Percentiles rank a stretch among this genome's conserved stretches.
Conservation (phyloP, 1,139 yeast genomes). For the Hemisphaericaspora xylanilytica region DNA sequence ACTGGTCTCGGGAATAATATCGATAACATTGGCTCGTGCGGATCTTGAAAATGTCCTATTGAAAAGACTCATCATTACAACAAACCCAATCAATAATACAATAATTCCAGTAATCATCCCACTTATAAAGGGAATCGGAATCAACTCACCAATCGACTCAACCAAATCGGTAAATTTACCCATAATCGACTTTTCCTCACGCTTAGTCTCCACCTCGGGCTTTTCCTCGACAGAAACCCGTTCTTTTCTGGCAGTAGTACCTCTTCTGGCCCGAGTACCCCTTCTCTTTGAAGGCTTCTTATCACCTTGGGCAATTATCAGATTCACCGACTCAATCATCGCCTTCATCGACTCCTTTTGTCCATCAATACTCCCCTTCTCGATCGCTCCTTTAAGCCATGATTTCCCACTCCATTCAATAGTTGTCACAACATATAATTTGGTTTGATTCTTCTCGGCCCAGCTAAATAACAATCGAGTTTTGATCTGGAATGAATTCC, state of each 20-base stretch:
- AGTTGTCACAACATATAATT: conserved; percentile 57
- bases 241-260: conserved; percentile 16
- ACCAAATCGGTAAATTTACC: conserved; percentile 26
- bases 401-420: conserved; percentile 93
- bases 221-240: conserved; percentile 12
- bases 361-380: conserved; percentile 89
- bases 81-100: conserved; percentile 16
- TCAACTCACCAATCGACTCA: conserved; percentile 27
- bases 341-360: conserved; percentile 70
- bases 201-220: conserved; percentile 12
- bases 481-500: conserved; percentile 72
- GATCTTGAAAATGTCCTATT: conserved; percentile 5
- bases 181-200: conserved; percentile 13
- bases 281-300: conserved; percentile 24
- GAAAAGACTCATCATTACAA: conserved; percentile 11
- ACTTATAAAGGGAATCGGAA: conserved; percentile 31
- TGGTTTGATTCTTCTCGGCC: conserved; percentile 71
- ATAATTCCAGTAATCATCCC: conserved; percentile 26
- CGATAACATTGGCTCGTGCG: conserved; percentile 3
- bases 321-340: conserved; percentile 57
- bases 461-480: conserved; percentile 71
- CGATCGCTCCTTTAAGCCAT: conserved; percentile 89
- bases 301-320: conserved; percentile 29
- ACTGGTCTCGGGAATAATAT: conserved; percentile 11
- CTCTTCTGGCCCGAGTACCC: conserved; percentile 22